Conservation (phyloP, 2,329 filamentous ascomycete genomes). For the Cladosporium sp. region DNA sequence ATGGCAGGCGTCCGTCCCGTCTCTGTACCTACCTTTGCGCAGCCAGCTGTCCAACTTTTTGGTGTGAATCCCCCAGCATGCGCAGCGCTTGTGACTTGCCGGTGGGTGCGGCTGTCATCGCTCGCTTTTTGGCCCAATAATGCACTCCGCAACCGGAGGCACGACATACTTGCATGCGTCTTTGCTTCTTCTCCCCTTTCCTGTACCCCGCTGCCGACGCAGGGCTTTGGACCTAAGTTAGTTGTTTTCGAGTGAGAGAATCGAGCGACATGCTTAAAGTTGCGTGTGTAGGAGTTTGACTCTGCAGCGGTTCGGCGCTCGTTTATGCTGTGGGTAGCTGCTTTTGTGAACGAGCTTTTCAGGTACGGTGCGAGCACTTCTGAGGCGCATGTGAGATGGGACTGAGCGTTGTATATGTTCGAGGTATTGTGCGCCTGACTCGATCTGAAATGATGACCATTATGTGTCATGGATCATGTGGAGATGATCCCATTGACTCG, state of each 20-base stretch:
- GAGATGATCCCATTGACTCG: too few relatives aligned
- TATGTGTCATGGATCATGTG: too few relatives aligned
- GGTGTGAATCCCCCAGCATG: neutral
- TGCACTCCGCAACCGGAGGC: constrained; percentile 9
- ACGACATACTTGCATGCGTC: constrained; percentile 11
- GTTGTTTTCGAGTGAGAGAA: neutral
- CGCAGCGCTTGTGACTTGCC: neutral
- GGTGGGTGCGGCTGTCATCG: neutral
- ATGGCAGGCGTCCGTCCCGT: neutral
- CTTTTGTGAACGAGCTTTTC: too few relatives aligned
- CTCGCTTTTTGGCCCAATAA: neutral
- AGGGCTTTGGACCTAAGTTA: neutral
- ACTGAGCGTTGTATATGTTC: too few relatives aligned
- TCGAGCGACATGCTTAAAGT: constrained; percentile 9
- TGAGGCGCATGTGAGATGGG: too few relatives aligned
- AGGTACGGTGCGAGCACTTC: too few relatives aligned
- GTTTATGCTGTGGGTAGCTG: neutral
- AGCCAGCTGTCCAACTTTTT: neutral
- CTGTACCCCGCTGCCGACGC: constrained; percentile 10
- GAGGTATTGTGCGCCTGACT: too few relatives aligned
- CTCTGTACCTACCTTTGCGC: neutral
- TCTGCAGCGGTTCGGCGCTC: constrained; percentile 4
- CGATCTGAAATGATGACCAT: too few relatives aligned
- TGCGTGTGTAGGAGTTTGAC: neutral
- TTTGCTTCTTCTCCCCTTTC: neutral